phyloP scores from a whole-genome alignment of 805 yeast species.

The Ogataea zsoltii region DNA sequence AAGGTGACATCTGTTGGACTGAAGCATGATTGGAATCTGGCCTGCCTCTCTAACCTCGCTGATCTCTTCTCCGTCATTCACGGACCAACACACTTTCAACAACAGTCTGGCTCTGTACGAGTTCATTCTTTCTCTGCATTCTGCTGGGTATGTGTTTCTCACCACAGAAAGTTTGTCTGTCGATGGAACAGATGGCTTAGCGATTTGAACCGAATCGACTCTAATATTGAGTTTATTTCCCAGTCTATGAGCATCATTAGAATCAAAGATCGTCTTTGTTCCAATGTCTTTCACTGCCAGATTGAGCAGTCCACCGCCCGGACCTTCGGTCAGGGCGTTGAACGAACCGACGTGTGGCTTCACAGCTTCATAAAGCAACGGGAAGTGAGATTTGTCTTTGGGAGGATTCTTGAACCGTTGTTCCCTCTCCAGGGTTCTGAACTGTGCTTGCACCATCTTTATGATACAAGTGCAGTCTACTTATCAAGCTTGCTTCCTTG shows the following conservation, averaged over 20 bases:
- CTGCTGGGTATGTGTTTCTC: conserved; percentile 79
- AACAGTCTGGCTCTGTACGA: conserved; percentile 79
- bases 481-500: too few species aligned
- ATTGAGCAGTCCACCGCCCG: conserved; percentile 81
- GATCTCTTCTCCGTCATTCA: conserved; percentile 83
- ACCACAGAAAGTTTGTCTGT: conserved; percentile 73
- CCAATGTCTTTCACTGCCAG: conserved; percentile 90
- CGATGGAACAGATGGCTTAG: conserved; percentile 76
- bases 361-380: conserved; percentile 84
- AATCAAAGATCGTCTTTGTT: conserved; percentile 78
- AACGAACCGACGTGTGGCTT: conserved; percentile 95
- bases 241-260: conserved; percentile 61
- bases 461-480: conserved; percentile 2
- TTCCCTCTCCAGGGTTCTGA: conserved; percentile 87
- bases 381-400: conserved; percentile 77
- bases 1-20: conserved; percentile 88
- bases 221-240: conserved; percentile 86
- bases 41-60: conserved; percentile 89
- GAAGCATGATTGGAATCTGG: conserved; percentile 85
- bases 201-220: conserved; percentile 85
- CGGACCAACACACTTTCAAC: conserved; percentile 79
- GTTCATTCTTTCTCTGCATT: conserved; percentile 85
- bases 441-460: conserved; percentile 51
- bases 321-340: conserved; percentile 90
- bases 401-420: conserved; percentile 86